Percentiles rank a stretch among this genome's conserved stretches.
These are phyloP conservation scores for Cenococcum geophilum DNA, from an alignment of 495 filamentous ascomycete genomes.

Conservation along the genomic window DNA sequence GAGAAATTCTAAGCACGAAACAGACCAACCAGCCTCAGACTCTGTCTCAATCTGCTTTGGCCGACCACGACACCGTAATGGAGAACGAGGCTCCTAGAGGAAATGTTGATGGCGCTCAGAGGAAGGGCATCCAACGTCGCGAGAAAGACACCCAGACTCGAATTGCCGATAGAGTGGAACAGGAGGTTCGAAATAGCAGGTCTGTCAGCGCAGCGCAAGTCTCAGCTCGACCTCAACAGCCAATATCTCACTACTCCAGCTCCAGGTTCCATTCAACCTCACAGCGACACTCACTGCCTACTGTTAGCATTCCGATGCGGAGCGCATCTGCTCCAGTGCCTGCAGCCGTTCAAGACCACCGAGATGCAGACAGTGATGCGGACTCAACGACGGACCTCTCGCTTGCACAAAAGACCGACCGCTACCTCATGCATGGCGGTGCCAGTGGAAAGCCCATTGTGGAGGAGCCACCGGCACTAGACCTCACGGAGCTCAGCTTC, in stretches of 20 bases:
- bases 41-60: neutral
- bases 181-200: conserved; percentile 30
- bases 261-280: conserved; percentile 3
- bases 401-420: conserved; percentile 19
- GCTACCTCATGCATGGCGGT: conserved; percentile 15
- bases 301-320: conserved; percentile 6
- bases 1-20: conserved; percentile 18
- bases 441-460: conserved; percentile 3
- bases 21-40: conserved; percentile 10
- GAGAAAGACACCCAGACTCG: conserved; percentile 32
- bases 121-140: conserved; percentile 11
- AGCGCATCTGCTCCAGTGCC: conserved; percentile 23
- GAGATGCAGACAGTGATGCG: conserved; percentile 21
- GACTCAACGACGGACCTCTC: conserved; percentile 35
- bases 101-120: neutral
- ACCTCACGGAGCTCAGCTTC: conserved; percentile 33
- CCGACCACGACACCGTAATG: neutral
- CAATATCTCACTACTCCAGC: conserved; percentile 10
- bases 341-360: neutral
- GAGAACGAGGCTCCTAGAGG: conserved; percentile 17
- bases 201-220: conserved; percentile 14
- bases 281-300: conserved; percentile 15
- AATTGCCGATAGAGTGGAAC: conserved; percentile 29
- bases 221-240: conserved; percentile 3
- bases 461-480: conserved; percentile 17